Base-by-base conservation (phyloP, 1,284 basidiomycete species). In the Apiotrichum gamsii region DNA sequence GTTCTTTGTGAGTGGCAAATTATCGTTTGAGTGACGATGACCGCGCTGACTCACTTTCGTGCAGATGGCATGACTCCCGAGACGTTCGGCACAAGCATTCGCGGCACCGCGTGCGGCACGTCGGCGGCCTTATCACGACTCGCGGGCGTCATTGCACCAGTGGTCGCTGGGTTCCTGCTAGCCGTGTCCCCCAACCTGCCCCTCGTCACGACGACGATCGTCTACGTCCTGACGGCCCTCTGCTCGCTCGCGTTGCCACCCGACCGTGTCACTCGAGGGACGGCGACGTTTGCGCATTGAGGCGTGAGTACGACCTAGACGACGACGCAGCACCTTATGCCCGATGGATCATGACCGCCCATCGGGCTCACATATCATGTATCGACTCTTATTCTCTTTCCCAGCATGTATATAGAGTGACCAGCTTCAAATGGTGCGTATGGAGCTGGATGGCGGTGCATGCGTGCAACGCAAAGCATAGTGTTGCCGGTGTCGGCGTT, bases 71-170 rank as follows among this genome's bases (percentile, higher is more conserved):
- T 89, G 87, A 91, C 89, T 0, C 89, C 88, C 2, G 87, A 90
- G 70, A 88, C 90, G 13, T 93, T 91, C 64, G 82, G 79, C 2
- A 90, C 88, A 2, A 54, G 59, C 78, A 87, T 90, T 6, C 80
- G 90, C 52, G 91, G 91, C 20, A 93, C 90, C 8, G 90, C 90
- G 1, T 88, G 87, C 60, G 90, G 91, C 0, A 87, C 89, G 43
- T 90, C 90, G 0, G 90, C 89, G 3, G 90, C 90, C 4, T 72
- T 94, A 1, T 90, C 87, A 18, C 78, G 90, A 67, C 82, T 94
- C 83, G 85, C 90, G 3, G 91, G 91, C 2, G 90, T 96, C 79
- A 81, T 89, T 29, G 89, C 90, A 0, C 90, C 91, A 0, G 78
- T 95, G 30, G 68, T 87, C 5, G 90, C 91, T 0, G 91, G 91